A percentile compares a stretch with the other conserved stretches of the same genome.
Conservation (phyloP, 169 alveolate species). For the Plasmodium gonderi region DNA sequence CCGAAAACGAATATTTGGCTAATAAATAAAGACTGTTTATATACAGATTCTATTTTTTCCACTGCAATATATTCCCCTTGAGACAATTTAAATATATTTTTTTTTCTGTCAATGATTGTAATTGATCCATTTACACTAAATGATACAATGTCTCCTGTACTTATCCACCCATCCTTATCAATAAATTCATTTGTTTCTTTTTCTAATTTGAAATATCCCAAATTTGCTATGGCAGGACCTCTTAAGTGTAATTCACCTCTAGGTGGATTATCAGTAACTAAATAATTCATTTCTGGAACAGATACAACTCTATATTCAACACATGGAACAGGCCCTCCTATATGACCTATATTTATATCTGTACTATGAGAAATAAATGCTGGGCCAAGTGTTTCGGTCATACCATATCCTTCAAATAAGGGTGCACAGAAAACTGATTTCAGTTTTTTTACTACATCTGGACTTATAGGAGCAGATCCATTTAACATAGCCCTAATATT, state of each 20-base stretch:
- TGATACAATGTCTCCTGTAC: conserved; percentile 94
- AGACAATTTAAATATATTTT: conserved; percentile 95
- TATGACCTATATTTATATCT: conserved; percentile 83
- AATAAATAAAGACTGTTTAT: conserved; percentile 75
- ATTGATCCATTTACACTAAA: conserved; percentile 88
- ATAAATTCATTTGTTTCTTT: conserved; percentile 89
- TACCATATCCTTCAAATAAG: conserved; percentile 94
- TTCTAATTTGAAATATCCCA: conserved; percentile 92
- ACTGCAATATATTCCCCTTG: conserved; percentile 98
- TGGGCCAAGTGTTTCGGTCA: conserved; percentile 94
- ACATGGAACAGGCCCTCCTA: conserved; percentile 92
- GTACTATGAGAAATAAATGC: conserved; percentile 79
- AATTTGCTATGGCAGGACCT: conserved; percentile 88
- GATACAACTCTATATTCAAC: conserved; percentile 90
- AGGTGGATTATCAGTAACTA: conserved; percentile 88
- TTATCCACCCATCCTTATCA: conserved; percentile 92
- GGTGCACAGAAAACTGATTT: conserved; percentile 88
- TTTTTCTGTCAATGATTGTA: conserved; percentile 94
- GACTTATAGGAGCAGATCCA: conserved; percentile 93
- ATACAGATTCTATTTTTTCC: conserved; percentile 91
- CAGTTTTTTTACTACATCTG: conserved; percentile 87
- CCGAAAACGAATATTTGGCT: conserved; percentile 85
- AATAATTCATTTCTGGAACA: conserved; percentile 94
- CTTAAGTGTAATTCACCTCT: conserved; percentile 94
- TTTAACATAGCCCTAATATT: conserved; percentile 86